A percentile compares a stretch with the other conserved stretches of the same genome.
Conservation (phyloP, 2,329 filamentous ascomycete genomes). For the Sporothrix variecibatus region DNA sequence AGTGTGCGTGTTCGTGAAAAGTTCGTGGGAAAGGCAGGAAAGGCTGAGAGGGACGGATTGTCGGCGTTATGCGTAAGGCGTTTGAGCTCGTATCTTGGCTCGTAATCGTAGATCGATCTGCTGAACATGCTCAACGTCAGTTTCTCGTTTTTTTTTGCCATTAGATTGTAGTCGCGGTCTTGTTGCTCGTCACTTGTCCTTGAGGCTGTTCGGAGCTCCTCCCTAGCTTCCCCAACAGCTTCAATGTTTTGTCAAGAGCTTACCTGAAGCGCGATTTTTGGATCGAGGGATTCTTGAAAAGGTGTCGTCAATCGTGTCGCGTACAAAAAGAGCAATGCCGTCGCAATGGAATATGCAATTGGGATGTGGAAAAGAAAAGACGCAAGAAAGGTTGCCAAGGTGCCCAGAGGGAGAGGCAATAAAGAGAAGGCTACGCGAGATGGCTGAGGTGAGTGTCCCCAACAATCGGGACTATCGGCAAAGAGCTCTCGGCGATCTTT, state of each 20-base stretch:
- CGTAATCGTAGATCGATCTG: not conserved
- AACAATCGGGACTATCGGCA: conserved; percentile 2
- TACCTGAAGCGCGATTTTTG: conserved; percentile 2
- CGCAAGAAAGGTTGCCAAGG: not conserved
- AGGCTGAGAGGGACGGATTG: not conserved
- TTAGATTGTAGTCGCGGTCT: not conserved
- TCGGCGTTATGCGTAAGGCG: not conserved
- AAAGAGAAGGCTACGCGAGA: not conserved
- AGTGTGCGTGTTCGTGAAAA: not conserved
- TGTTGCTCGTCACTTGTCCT: not conserved
- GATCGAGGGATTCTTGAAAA: not conserved
- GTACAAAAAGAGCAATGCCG: not conserved
- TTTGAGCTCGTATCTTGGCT: not conserved
- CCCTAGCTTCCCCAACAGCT: not conserved
- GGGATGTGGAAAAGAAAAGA: not conserved
- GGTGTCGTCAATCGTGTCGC: not conserved
- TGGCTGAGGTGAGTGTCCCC: not conserved
- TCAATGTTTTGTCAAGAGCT: not conserved
- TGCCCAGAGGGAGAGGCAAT: not conserved
- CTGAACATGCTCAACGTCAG: not conserved
- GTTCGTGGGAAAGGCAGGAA: not conserved
- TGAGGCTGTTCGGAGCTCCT: not conserved
- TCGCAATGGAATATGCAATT: not conserved
- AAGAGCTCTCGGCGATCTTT: not conserved
- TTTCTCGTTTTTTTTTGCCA: not conserved